A percentile compares a stretch with the other conserved stretches of the same genome.
These are phyloP conservation scores for Lactarius deliciosus DNA, from an alignment of 768 basidiomycete species.

Conservation along the genomic window DNA sequence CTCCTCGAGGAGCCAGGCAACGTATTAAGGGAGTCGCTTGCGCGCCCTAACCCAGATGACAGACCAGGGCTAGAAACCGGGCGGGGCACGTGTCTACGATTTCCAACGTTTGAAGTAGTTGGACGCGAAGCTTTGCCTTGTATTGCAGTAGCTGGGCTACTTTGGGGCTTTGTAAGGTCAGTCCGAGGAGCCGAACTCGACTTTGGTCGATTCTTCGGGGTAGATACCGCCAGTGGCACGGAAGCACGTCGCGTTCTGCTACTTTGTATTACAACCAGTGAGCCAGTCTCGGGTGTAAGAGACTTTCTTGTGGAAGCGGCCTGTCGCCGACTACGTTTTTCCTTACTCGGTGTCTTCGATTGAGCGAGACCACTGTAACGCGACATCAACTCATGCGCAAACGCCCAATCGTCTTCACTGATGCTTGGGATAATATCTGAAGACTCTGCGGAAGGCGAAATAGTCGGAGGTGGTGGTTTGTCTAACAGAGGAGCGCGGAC, in stretches of 20 bases:
- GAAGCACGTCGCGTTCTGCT: conserved; percentile 21
- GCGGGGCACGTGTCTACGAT: conserved; percentile 1
- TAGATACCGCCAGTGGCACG: conserved; percentile 7
- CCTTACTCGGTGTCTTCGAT: conserved; percentile 4
- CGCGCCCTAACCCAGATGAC: background rate
- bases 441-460: conserved; percentile 17
- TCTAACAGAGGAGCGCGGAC: background rate
- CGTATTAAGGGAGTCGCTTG: background rate
- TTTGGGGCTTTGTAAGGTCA: conserved; percentile 10
- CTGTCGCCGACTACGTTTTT: conserved; percentile 11
- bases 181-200: conserved; percentile 20
- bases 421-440: conserved; percentile 16
- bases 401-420: conserved; percentile 41
- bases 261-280: background rate
- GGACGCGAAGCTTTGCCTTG: conserved; percentile 7
- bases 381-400: conserved; percentile 38
- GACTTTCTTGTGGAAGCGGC: conserved; percentile 14
- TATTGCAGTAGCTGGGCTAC: background rate
- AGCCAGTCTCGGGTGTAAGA: conserved; percentile 5
- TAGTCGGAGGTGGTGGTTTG: conserved; percentile 11
- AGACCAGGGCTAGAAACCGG: background rate
- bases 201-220: conserved; percentile 21
- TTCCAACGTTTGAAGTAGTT: background rate
- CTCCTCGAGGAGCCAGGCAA: background rate
- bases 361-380: conserved; percentile 22